Evolutionary conservation across 2,329 filamentous ascomycete species (phyloP), one percentile per base, ranked within the genome.

Genomic region (Didymella exigua): DNA sequence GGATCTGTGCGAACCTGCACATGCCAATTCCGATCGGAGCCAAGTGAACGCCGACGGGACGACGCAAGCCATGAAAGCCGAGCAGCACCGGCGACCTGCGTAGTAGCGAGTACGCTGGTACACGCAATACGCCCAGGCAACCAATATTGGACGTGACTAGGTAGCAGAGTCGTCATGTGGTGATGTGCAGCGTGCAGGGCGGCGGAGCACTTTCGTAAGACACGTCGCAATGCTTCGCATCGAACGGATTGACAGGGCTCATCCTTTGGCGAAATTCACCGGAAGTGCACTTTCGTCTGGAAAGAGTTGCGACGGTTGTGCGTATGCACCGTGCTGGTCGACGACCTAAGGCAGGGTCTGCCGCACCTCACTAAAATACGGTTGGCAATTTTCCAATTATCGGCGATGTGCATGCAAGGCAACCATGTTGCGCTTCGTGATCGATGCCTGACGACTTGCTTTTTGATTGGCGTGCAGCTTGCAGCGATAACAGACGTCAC

Each of bases 401-500:
- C 47, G 47, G 52, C 52, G 37, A 30, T 14, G 14, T 47, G 52
- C 52, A 55, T 56, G 37, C 30, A 38, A 38, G 30, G 47, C 48
- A 23, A n/a, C 19, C 26, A 43, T 47, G 43, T 45, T 29, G 44
- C 56, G 37, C 48, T 43, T 33, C 21, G 42, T 57, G 40, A 46
- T 38, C 49, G 54, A 59, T 59, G 62, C 52, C 49, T 51, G 8
- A 23, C 44, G 48, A 36, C 42, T 48, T 48, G 38, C 23, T 49
- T 51, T 6, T 49, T 56, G 54, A 58, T 64, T 57, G 61, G 60
- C 54, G 58, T 61, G 59, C 50, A 61, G 49, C 46, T 18, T 38
- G 50, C 45, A 49, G 57, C 52, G 33, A 62, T 56, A 58, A 48
- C 45, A 56, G 44, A 30, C 50, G 50, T 66, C 63, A 67, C 65